Percentiles rank a stretch among this genome's conserved stretches.
Evolutionary conservation across 2,329 filamentous ascomycete species (phyloP).

Genomic region (Sarocladium oryzae): DNA sequence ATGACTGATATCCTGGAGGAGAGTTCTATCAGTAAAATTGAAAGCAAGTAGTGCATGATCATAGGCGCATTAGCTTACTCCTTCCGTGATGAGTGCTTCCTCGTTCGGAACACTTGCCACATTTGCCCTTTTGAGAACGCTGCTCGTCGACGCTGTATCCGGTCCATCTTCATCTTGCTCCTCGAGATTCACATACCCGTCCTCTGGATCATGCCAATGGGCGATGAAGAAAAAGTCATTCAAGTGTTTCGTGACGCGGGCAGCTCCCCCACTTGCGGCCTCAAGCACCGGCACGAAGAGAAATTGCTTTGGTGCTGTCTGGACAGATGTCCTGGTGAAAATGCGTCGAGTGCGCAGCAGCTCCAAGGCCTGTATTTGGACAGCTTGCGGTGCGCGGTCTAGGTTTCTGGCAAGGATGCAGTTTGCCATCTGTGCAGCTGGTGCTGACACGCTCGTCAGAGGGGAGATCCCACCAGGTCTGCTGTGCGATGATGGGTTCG

Average conservation of each 20-base stretch:
- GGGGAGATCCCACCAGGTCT: slow-evolving; percentile 16
- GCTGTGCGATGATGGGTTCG: slow-evolving; percentile 12
- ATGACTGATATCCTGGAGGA: slow-evolving; percentile 45
- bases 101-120: slow-evolving; percentile 14
- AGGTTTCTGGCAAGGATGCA: slow-evolving; percentile 78
- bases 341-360: slow-evolving; percentile 75
- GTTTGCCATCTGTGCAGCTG: slow-evolving; percentile 58
- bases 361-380: slow-evolving; percentile 77
- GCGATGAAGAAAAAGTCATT: slow-evolving; percentile 86
- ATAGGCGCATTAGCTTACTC: too few relatives aligned
- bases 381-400: slow-evolving; percentile 61
- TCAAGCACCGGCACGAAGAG: slow-evolving; percentile 70
- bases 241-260: slow-evolving; percentile 49
- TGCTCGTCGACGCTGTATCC: slow-evolving; percentile 32
- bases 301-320: slow-evolving; percentile 70
- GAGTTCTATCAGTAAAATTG: neutral
- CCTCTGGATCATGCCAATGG: slow-evolving; percentile 68
- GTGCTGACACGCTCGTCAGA: slow-evolving; percentile 18
- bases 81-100: slow-evolving; percentile 33
- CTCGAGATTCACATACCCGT: slow-evolving; percentile 71
- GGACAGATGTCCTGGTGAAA: slow-evolving; percentile 66
- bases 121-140: slow-evolving; percentile 36
- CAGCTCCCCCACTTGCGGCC: slow-evolving; percentile 37
- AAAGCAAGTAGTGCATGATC: too few relatives aligned
- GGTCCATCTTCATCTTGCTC: slow-evolving; percentile 36